Evolutionary conservation across 78 protist genomes (phyloP), one percentile per base, ranked within the genome.

Genomic region (Dictyostelium purpureum): DNA sequence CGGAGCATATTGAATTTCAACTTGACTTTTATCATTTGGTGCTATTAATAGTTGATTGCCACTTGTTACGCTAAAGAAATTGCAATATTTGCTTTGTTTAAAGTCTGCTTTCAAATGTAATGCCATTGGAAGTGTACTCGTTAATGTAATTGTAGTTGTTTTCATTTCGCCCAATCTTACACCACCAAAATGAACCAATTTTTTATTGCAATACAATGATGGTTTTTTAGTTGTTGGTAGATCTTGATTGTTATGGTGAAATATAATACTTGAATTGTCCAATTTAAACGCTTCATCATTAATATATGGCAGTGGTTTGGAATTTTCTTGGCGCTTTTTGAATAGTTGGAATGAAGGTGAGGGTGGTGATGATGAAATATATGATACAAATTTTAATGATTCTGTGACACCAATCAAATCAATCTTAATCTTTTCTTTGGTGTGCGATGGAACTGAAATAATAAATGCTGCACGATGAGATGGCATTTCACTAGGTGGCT

Each of bases 131-230:
- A 71, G n/a, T 9, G 76, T 66, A 26, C 76, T 66, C 10, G 89
- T 67, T 10, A 81, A 28, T 11, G 24, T 69, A 9, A 85, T 85
- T 0, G 26, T 2, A 12, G 31, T 18, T 11, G 56, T 54, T 24
- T 59, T 56, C 11, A 37, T 54, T 40, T 85, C 82, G 33, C 92
- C 92, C 14, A 85, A 19, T 59, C 45, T 49, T 31, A 85, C 82
- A 61, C 92, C 92, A 57, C 92, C 92, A 61, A 85, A 85, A 45
- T 38, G 42, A 14, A 85, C 56, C 21, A 74, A 14, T 31, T 63
- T 49, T 43, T 37, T 49, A 67, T 61, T 52, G 35, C 92, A 85
- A 59, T 61, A 85, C 3, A 85, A 52, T 5, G 71, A 52, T 56
- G 56, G 69, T 70, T 18, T 54, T 75, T 33, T 21, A 26, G 11